Base-by-base conservation (phyloP, 2,329 filamentous ascomycete genomes). In the Arthroderma uncinatum region DNA sequence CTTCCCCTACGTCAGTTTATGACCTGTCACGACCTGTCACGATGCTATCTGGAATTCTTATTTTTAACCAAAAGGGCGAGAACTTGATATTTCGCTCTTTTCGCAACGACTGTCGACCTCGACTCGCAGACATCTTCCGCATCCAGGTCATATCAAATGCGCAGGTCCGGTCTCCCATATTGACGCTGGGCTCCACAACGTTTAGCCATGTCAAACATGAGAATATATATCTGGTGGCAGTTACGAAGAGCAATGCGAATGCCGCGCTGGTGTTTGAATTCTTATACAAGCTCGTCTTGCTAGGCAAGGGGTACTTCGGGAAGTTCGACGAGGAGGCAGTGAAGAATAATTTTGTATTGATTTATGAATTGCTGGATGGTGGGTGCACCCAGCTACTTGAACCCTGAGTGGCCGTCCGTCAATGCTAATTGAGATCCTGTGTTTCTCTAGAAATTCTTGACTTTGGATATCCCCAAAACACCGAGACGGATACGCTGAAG, bases 181-280 rank as follows among this genome's bases (percentile, higher is more conserved):
- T 98, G 66, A 98, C 93, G 3, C 83, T 98, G 58, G 93, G 94
- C 62, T 95, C 89, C 71, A 98, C 93, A 57, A 98, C 94, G 50
- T 98, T 98, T 74, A 95, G 90, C 78, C 93, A 98, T 84, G 92
- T 98, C 75, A 96, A 95, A 73, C 92, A 96, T 76, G 93, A 98
- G 71, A 98, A 98, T 72, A 96, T 98, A 70, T 98, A 97, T 73
- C 75, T 98, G 65, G 92, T 97, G 57, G 93, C 92, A 16, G 88
- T 98, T 65, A 97, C 91, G 58, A 98, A 97, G 78, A 96, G 91
- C 77, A 98, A 98, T 75, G 93, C 91, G 76, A 98, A 98, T 81
- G 91, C 91, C 10, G 94, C 94, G 42, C 82, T 98, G 57, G 89
- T 98, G 23, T 98, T 98, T 69, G 93, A 98, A 76, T 98, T 98